Conservation (phyloP, 169 alveolate species). For the Theileria annulata region DNA sequence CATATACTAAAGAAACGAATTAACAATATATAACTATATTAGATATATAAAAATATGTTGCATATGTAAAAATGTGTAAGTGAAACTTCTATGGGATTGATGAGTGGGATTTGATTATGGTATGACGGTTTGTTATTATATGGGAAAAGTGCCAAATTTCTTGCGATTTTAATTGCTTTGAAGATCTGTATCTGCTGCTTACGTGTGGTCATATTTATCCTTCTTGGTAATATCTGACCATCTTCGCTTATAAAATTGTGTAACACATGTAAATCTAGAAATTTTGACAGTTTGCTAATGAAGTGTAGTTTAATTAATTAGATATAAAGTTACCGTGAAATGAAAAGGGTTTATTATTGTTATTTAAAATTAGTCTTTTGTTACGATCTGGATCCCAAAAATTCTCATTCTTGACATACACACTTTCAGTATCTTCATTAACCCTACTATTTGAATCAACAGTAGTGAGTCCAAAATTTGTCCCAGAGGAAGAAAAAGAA, state of each 20-base stretch:
- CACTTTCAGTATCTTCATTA: neutral
- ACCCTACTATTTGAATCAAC: neutral
- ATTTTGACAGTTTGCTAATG: slow-evolving; percentile 9
- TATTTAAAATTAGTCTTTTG: slow-evolving; percentile 64
- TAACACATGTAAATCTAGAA: slow-evolving; percentile 73
- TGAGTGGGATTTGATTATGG: slow-evolving; percentile 77
- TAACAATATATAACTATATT: neutral
- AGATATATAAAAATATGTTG: neutral
- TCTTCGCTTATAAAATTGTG: slow-evolving; percentile 81
- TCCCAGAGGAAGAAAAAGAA: neutral
- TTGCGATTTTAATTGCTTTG: slow-evolving; percentile 78
- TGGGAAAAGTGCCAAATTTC: slow-evolving; percentile 83
- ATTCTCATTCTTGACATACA: slow-evolving; percentile 59
- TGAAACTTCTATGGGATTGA: slow-evolving; percentile 74
- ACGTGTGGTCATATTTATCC: slow-evolving; percentile 78
- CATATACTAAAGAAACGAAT: slow-evolving; percentile 63
- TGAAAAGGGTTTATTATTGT: slow-evolving; percentile 67
- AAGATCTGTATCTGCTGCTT: slow-evolving; percentile 80
- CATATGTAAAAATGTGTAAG: neutral
- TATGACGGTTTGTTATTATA: slow-evolving; percentile 80
- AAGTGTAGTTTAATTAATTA: neutral
- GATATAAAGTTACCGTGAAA: slow-evolving; percentile 47
- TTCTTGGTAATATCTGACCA: slow-evolving; percentile 80
- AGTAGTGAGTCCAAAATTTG: neutral
- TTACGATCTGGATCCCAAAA: slow-evolving; percentile 81